These are phyloP conservation scores for Metschnikowia vanudenii DNA, from an alignment of 805 yeast genomes.

Conservation along the genomic window DNA sequence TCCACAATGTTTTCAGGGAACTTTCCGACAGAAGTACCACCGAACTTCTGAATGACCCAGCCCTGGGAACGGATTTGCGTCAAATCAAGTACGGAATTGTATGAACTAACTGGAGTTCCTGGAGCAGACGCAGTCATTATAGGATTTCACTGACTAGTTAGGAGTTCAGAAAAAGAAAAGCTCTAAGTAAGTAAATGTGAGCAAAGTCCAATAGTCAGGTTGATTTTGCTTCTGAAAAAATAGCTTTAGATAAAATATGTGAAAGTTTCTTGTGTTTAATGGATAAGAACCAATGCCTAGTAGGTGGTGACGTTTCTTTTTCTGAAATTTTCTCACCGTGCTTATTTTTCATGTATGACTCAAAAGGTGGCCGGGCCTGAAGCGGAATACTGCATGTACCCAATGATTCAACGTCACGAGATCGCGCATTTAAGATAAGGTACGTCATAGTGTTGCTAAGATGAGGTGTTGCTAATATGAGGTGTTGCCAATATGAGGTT, in stretches of 20 bases:
- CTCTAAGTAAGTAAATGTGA: neutral
- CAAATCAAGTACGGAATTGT: conserved; percentile 43
- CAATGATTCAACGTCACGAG: conserved; percentile 8
- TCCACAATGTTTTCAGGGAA: conserved; percentile 83
- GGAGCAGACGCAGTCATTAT: conserved; percentile 20
- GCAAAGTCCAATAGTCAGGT: no score
- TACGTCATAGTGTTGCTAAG: neutral
- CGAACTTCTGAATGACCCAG: conserved; percentile 79
- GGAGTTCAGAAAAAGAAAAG: neutral
- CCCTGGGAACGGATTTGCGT: conserved; percentile 25
- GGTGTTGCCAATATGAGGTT: no score
- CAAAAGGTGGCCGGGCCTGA: conserved; percentile 8
- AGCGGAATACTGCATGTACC: conserved; percentile 1
- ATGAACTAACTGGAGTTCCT: conserved; percentile 28
- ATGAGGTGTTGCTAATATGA: no score
- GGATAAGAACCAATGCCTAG: no score
- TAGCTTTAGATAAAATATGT: neutral
- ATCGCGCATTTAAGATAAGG: conserved; percentile 2
- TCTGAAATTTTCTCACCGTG: neutral
- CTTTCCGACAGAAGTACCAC: conserved; percentile 97
- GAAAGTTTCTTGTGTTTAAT: no score
- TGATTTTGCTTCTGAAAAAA: neutral
- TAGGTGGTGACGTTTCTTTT: conserved; percentile 6
- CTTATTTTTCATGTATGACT: conserved; percentile 9
- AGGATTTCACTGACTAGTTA: neutral